Percentiles rank a stretch among this genome's conserved stretches.
Evolutionary conservation across 1,139 yeast species (phyloP).

Genomic region (Candida labiduridarum): DNA sequence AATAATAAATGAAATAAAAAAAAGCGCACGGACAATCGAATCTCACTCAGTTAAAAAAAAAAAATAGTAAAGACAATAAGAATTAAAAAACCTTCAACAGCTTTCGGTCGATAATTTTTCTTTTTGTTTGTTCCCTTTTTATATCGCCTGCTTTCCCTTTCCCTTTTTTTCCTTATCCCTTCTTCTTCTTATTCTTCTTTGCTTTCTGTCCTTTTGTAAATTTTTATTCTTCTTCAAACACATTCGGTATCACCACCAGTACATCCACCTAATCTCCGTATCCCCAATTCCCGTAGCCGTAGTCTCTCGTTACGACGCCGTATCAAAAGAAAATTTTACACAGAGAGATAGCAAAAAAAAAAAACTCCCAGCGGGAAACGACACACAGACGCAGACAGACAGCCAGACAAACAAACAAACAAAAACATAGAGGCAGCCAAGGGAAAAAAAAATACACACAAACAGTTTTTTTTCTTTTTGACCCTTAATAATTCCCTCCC

Average conservation of each 20-base stretch:
- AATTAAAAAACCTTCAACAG: too few relatives aligned
- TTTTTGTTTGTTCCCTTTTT: background rate
- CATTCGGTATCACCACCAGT: background rate
- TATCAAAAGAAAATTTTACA: constrained; percentile 2
- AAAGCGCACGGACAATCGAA: background rate
- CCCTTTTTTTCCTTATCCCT: too few relatives aligned
- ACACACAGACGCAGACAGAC: background rate
- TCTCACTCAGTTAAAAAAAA: background rate
- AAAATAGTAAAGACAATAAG: background rate
- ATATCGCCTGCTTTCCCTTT: background rate
- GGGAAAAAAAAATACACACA: background rate
- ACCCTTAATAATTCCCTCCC: background rate
- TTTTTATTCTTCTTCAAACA: background rate
- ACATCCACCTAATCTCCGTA: background rate
- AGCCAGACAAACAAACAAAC: background rate
- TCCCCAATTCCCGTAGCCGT: background rate
- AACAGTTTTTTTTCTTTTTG: background rate
- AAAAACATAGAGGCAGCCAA: background rate
- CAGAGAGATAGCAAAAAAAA: background rate
- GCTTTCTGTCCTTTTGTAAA: background rate
- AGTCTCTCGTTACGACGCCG: constrained; percentile 1
- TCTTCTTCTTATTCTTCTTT: background rate
- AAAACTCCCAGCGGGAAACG: background rate
- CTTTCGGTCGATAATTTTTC: too few relatives aligned
- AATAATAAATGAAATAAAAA: background rate